Evolutionary conservation across 345 rosid species (phyloP), one percentile per base, ranked within the genome.

Genomic region (Acer yangbiense): DNA sequence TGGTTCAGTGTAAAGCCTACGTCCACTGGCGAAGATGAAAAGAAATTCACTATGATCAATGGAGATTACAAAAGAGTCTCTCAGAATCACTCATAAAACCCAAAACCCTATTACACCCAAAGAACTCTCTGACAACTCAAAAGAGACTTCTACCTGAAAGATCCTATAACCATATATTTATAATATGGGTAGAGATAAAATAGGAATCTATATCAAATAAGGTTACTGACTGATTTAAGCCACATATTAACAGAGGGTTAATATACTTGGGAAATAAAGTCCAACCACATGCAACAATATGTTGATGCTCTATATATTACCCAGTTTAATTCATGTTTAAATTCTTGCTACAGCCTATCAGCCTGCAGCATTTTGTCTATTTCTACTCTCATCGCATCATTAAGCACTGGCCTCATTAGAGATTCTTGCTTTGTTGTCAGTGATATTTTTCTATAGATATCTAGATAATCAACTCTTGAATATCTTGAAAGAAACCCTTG

Each of bases 341-440:
- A 54, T 52, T 71, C 4, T 7, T 9, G 74, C 46, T 17, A 17
- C 25, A 4, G 55, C n/a, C 65, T 54, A 35, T 35, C 39, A 35
- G 39, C 39, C 39, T 35, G 6, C 39, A 35, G 6, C 39, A 35
- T 35, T 77, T 55, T 39, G 54, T 77, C 75, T 68, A 73, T 77
- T 74, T 64, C 76, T 77, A 17, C 55, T 9, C 44, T 58, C 8
- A 25, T 65, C 29, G 39, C 39, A 35, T 35, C 6, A 39, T 8
- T 23, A 43, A 54, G 78, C 68, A 73, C 20, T 77, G 48, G 69
- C 68, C 69, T 27, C n/a, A 43, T 35, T 5, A 35, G 39, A 35
- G 78, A 69, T 77, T 62, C 78, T 39, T 48, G 74, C 67, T 62
- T 27, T 81, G 55, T 43, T 41, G 46, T 32, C 61, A 73, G 9